Evolutionary conservation across 768 basidiomycete genomes (phyloP).

Genomic region (Dacryopinax primogenitus): DNA sequence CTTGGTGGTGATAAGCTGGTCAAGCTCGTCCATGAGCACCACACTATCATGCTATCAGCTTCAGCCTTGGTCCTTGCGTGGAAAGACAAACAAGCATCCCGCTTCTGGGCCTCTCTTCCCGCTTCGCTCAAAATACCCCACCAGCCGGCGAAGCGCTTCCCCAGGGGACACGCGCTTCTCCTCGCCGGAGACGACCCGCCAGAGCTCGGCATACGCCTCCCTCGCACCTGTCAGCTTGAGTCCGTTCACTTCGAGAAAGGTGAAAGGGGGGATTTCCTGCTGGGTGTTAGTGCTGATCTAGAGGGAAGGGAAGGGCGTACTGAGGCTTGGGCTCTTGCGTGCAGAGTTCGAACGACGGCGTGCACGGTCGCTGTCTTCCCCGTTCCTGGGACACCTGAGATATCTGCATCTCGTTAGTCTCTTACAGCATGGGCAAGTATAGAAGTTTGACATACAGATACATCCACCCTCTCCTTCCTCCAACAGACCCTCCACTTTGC

Average conservation of each 20-base stretch:
- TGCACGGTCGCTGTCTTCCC: conserved; percentile 98
- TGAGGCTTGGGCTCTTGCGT: neutral
- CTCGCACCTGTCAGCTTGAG: conserved; percentile 82
- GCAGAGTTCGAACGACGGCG: conserved; percentile 71
- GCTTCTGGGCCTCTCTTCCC: conserved; percentile 50
- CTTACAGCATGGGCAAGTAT: neutral
- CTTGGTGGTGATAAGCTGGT: conserved; percentile 88
- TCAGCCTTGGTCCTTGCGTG: neutral
- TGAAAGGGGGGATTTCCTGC: conserved; percentile 87
- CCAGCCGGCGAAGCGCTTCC: conserved; percentile 68
- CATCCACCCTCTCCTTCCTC: conserved; percentile 93
- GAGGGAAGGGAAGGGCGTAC: neutral
- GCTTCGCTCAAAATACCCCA: conserved; percentile 59
- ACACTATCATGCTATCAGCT: conserved; percentile 39
- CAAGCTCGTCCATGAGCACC: conserved; percentile 96
- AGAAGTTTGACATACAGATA: conserved; percentile 51
- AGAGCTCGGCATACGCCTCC: conserved; percentile 83
- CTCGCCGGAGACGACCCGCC: conserved; percentile 83
- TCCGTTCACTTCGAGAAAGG: conserved; percentile 95
- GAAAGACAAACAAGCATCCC: neutral
- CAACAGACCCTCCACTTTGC: conserved; percentile 66
- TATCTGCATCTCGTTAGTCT: conserved; percentile 46
- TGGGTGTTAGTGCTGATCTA: no score
- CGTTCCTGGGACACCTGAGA: conserved; percentile 96
- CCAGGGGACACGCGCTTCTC: conserved; percentile 46